These are phyloP conservation scores for Arthroderma uncinatum DNA, from an alignment of 2,329 filamentous ascomycete species.

Conservation along the genomic window DNA sequence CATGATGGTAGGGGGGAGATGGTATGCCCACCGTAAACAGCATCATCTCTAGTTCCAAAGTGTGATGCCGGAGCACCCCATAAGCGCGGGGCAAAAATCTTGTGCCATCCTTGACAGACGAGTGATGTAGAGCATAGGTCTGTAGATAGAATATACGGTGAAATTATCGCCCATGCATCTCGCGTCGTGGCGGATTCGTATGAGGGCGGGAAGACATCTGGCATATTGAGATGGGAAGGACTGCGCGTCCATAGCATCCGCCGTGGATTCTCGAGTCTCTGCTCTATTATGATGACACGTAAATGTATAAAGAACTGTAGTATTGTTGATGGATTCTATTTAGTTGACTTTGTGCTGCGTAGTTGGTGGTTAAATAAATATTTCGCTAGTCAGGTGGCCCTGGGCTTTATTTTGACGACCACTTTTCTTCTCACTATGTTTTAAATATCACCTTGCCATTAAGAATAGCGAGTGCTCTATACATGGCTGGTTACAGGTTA, in stretches of 20 bases:
- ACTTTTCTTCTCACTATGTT: too few species aligned
- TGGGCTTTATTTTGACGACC: too few species aligned
- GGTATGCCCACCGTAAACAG: constrained; percentile 41
- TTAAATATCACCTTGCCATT: too few species aligned
- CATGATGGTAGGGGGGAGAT: neutral
- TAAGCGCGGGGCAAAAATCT: constrained; percentile 47
- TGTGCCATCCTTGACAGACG: constrained; percentile 48
- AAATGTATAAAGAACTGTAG: neutral
- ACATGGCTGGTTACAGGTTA: too few species aligned
- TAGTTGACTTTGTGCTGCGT: too few species aligned
- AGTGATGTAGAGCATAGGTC: constrained; percentile 47
- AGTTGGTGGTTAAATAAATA: too few species aligned
- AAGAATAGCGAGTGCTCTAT: too few species aligned
- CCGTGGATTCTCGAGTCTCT: neutral
- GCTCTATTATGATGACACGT: neutral
- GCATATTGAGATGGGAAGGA: constrained; percentile 18
- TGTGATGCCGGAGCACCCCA: constrained; percentile 55
- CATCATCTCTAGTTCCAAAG: constrained; percentile 50
- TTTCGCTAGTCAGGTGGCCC: too few species aligned
- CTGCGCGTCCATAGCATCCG: neutral
- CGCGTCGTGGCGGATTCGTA: constrained; percentile 46
- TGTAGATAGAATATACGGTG: constrained; percentile 45
- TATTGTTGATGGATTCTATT: too few species aligned
- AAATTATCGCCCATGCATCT: constrained; percentile 47
- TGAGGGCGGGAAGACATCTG: constrained; percentile 50